These are phyloP conservation scores for Trametopsis cervina DNA, from an alignment of 768 basidiomycete species.

Conservation along the genomic window DNA sequence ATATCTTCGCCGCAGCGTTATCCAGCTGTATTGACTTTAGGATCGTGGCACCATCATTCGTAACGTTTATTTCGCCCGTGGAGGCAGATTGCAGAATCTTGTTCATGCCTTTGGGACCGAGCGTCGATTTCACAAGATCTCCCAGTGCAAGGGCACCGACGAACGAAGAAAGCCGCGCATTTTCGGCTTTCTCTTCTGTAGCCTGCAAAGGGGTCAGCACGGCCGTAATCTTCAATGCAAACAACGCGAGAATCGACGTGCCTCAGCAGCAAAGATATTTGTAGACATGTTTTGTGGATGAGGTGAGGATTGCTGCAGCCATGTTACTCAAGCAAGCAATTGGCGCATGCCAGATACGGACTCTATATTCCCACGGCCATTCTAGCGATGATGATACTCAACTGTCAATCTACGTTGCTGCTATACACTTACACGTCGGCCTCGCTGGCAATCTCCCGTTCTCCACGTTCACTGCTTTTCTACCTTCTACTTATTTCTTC, in stretches of 20 bases:
- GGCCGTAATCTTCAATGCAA: slow-evolving; percentile 6
- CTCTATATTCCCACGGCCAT: slow-evolving; percentile 5
- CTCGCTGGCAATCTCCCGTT: slow-evolving; percentile 5
- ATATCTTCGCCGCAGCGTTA: slow-evolving; percentile 97
- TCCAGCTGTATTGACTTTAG: slow-evolving; percentile 96
- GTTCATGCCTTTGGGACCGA: slow-evolving; percentile 99
- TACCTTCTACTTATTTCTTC: neutral
- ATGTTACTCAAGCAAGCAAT: too few species aligned
- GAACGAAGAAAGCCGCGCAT: slow-evolving; percentile 96
- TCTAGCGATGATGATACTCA: neutral
- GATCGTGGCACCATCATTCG: slow-evolving; percentile 98
- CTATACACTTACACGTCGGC: slow-evolving; percentile 12
- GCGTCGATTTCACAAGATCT: slow-evolving; percentile 96
- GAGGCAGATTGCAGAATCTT: slow-evolving; percentile 94
- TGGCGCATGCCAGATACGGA: neutral
- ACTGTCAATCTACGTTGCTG: neutral
- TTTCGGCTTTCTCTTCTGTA: slow-evolving; percentile 93
- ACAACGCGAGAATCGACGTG: slow-evolving; percentile 16
- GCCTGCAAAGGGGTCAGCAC: slow-evolving; percentile 36
- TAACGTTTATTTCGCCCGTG: slow-evolving; percentile 90
- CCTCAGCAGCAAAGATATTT: slow-evolving; percentile 67
- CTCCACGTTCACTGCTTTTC: slow-evolving; percentile 9
- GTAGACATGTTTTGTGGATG: slow-evolving; percentile 43
- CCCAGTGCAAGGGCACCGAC: slow-evolving; percentile 96
- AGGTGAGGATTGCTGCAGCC: too few species aligned